A percentile compares a stretch with the other conserved stretches of the same genome.
Conservation (phyloP, 164 flowering plant species). For the Taxillus chinensis region DNA sequence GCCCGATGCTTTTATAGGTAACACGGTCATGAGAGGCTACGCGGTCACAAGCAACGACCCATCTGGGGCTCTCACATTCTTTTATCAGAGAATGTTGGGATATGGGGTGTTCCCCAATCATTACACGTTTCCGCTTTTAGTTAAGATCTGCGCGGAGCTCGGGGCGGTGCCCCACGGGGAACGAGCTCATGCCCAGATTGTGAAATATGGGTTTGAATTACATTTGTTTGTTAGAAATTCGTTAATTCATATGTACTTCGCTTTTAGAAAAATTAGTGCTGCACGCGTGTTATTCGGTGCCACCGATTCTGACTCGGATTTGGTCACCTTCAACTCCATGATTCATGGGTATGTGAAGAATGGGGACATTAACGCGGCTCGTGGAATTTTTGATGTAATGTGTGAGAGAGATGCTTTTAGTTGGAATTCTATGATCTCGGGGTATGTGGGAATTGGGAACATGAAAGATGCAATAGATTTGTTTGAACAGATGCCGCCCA, state of each 20-base stretch:
- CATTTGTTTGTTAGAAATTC: conserved; percentile 57
- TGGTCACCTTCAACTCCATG: conserved; percentile 55
- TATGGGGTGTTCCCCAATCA: conserved; percentile 33
- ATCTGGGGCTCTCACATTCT: conserved; percentile 31
- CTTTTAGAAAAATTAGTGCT: conserved; percentile 22
- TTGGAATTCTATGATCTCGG: conserved; percentile 49
- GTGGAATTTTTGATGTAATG: conserved; percentile 41
- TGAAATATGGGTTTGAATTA: conserved; percentile 39
- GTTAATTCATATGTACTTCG: conserved; percentile 49
- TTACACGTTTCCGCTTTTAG: conserved; percentile 49
- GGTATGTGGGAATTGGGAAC: conserved; percentile 31
- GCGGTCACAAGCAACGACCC: conserved; percentile 24
- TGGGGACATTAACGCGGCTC: conserved; percentile 34
- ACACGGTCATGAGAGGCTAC: conserved; percentile 42
- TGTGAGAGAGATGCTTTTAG: conserved; percentile 35
- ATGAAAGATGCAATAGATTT: conserved; percentile 28
- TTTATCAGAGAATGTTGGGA: conserved; percentile 25
- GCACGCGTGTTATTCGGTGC: conserved; percentile 41
- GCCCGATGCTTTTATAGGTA: conserved; percentile 59
- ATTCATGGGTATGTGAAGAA: conserved; percentile 58
- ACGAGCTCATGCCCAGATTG: conserved; percentile 29
- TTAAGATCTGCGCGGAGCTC: conserved; percentile 38
- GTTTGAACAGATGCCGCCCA: conserved; percentile 33
- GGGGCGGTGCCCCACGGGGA: conserved; percentile 37
- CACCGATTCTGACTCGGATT: conserved; percentile 24